Evolutionary conservation across 768 basidiomycete genomes (phyloP), one percentile per base, ranked within the genome.

Genomic region (Tricholoma furcatifolium): DNA sequence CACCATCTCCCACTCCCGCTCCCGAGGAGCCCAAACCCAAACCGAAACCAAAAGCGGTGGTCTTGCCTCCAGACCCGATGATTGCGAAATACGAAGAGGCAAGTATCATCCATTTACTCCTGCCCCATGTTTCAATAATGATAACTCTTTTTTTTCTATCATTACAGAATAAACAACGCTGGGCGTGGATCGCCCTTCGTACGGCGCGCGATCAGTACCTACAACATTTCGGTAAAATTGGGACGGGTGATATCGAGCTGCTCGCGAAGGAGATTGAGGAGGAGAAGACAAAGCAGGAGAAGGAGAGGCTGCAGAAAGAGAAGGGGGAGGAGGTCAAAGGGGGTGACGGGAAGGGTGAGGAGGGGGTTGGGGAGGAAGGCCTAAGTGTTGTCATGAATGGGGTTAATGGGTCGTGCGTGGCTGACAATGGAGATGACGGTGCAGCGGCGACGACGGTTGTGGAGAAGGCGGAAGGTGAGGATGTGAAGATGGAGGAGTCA

Each of bases 181-280:
- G 84, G 77, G 74, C 88, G 5, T 94, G 92, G 91, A 77, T 92
- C 15, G 87, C 86, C 7, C 77, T 93, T 53, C 87, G 91, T 17
- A 79, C 82, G 38, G 83, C 88, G 49, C 85, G 91, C 34, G 84
- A 89, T 58, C 78, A 79, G 53, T 73, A 92, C 66, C 65, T 92
- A 36, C 81, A 85, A 56, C 83, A 90, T 59, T 93, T 93, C 58
- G 80, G 84, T n/a, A 87, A 83, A 71, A 91, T 92, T 55, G 89
- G 88, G 15, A 83, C 83, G 6, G 90, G 88, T 7, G 89, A 93
- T 55, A 72, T 94, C 55, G 77, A 78, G 44, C 59, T 74, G 15
- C 76, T 82, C 34, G 68, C 68, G 6, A 67, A 73, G 42, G 80
- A 79, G 61, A 81, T 82, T 50, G 79, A 78, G 58, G 76, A 81